Evolutionary conservation across 2,329 filamentous ascomycete genomes (phyloP).

Genomic region (Alternaria arbusti): DNA sequence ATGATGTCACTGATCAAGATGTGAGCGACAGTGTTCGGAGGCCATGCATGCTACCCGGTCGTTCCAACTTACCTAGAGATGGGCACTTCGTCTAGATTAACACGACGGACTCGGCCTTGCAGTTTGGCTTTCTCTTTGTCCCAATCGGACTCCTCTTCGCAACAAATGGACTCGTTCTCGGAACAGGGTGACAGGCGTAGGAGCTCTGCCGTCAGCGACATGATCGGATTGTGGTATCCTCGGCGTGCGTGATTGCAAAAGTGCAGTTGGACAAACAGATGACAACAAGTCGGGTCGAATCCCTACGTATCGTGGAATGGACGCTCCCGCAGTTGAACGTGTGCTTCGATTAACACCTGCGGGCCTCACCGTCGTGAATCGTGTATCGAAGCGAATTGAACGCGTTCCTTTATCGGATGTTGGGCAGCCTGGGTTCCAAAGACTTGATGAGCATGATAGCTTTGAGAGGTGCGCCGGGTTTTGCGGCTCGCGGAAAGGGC

Average conservation of each 20-base stretch:
- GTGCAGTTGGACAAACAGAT: not conserved
- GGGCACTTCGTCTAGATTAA: not conserved
- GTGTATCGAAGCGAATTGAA: not conserved
- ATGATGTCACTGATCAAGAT: not conserved
- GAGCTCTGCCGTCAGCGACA: not conserved
- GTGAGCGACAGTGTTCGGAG: not conserved
- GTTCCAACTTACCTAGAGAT: not conserved
- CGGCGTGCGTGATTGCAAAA: not conserved
- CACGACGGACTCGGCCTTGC: not conserved
- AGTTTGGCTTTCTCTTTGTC: not conserved
- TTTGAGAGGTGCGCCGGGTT: not conserved
- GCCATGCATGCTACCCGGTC: too few species aligned
- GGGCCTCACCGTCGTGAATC: not conserved
- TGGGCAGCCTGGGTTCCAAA: not conserved
- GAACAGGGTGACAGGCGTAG: not conserved
- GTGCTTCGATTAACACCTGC: not conserved
- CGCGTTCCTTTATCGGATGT: not conserved
- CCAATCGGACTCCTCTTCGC: not conserved
- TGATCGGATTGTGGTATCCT: not conserved
- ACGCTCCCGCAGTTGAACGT: not conserved
- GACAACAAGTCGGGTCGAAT: not conserved
- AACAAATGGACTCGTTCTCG: not conserved
- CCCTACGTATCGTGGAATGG: not conserved
- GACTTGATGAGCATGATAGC: not conserved
- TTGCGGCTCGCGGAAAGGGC: not conserved